phyloP scores from a whole-genome alignment of 352 stramenopile genomes.

The Phytophthora sp. region DNA sequence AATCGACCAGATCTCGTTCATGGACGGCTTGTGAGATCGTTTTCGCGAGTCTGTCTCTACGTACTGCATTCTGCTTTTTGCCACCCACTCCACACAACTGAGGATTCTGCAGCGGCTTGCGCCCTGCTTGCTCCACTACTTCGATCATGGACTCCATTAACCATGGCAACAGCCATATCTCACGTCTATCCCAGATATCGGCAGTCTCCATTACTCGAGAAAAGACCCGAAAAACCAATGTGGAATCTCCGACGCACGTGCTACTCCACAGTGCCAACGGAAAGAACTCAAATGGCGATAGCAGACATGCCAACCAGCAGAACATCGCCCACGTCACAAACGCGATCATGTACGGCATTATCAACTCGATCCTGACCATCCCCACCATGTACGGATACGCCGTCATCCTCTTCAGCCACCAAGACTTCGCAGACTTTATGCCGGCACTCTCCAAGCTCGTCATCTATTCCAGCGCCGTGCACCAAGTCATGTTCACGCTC shows the following conservation, averaged over 20 bases:
- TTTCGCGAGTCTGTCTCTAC: too few species aligned
- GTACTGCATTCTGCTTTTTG: constrained; percentile 26
- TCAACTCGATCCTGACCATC: constrained; percentile 94
- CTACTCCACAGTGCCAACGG: constrained; percentile 36
- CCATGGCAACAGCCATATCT: constrained; percentile 6
- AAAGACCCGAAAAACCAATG: constrained; percentile 13
- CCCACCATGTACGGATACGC: constrained; percentile 95
- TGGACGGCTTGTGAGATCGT: too few species aligned
- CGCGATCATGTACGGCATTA: constrained; percentile 83
- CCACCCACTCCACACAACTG: not conserved
- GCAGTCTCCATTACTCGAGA: constrained; percentile 12
- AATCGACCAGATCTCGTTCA: too few species aligned
- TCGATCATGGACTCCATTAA: constrained; percentile 5
- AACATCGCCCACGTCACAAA: constrained; percentile 61
- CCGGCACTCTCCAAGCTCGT: constrained; percentile 95
- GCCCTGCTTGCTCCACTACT: too few species aligned
- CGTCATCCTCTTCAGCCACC: constrained; percentile 93
- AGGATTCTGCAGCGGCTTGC: not conserved
- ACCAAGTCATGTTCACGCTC: constrained; percentile 90
- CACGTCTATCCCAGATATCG: constrained; percentile 15
- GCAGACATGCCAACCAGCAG: too few species aligned
- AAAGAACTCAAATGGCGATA: too few species aligned
- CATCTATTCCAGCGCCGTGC: constrained; percentile 94
- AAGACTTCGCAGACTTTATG: constrained; percentile 88
- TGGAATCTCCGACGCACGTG: constrained; percentile 25